A percentile compares a stretch with the other conserved stretches of the same genome.
phyloP scores from a whole-genome alignment of 2,329 filamentous ascomycete species.

The Arthrinium puccinioides region DNA sequence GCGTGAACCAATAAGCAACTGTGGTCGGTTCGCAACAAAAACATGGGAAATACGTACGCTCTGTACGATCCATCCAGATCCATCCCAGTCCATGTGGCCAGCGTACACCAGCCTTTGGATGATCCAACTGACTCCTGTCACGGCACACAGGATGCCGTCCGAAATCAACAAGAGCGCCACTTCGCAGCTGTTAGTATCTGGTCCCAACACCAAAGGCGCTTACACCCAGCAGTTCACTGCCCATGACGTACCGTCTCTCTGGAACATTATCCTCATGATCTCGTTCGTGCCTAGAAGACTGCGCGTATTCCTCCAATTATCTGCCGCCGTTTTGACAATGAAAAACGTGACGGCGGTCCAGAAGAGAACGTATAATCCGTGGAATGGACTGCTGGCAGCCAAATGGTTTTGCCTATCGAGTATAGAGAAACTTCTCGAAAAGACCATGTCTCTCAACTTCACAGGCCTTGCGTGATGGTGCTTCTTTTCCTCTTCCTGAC shows the following conservation, averaged over 20 bases:
- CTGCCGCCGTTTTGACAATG: slow-evolving; percentile 57
- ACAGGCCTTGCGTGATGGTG: slow-evolving; percentile 13
- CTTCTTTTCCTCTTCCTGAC: slow-evolving; percentile 11
- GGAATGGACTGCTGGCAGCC: slow-evolving; percentile 61
- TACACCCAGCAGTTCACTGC: too few species aligned
- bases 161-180: slow-evolving; percentile 55
- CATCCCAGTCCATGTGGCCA: slow-evolving; percentile 61
- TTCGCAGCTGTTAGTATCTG: too few species aligned
- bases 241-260: slow-evolving; percentile 33
- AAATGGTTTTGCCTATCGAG: slow-evolving; percentile 67
- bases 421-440: slow-evolving; percentile 64
- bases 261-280: slow-evolving; percentile 41
- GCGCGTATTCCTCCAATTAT: slow-evolving; percentile 60
- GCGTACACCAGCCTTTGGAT: slow-evolving; percentile 54
- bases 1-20: not conserved
- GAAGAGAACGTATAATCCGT: slow-evolving; percentile 74
- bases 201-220: too few species aligned
- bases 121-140: slow-evolving; percentile 57
- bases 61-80: slow-evolving; percentile 65
- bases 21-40: not conserved
- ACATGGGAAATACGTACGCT: slow-evolving; percentile 39
- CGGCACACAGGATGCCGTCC: slow-evolving; percentile 61
- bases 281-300: slow-evolving; percentile 1
- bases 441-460: slow-evolving; percentile 51
- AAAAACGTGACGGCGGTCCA: slow-evolving; percentile 65